phyloP scores from a whole-genome alignment of 225 moss, liverwort and hornwort species.

The Neckera pumila region DNA sequence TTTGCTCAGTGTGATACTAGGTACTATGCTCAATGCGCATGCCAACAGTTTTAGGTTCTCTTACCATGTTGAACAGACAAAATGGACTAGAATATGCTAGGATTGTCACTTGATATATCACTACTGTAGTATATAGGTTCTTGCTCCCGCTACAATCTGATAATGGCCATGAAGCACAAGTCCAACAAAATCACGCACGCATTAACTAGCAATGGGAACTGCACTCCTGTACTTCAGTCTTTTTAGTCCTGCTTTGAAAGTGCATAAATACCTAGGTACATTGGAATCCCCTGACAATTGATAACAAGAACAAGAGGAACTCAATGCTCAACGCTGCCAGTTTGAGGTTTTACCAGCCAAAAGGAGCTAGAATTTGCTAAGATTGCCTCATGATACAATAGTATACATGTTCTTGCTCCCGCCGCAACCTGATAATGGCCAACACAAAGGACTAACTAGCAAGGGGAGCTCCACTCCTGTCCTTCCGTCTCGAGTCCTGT shows the following conservation, averaged over 20 bases:
- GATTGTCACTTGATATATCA: background rate
- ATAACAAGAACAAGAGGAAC: background rate
- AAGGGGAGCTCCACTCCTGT: background rate
- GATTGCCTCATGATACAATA: background rate
- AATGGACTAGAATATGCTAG: background rate
- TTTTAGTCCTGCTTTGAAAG: constrained; percentile 1
- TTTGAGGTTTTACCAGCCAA: background rate
- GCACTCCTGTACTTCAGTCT: constrained; percentile 2
- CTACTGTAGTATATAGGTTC: background rate
- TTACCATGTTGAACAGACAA: background rate
- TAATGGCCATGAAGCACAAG: background rate
- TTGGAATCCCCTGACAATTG: background rate
- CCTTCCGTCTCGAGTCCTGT: constrained; percentile 31
- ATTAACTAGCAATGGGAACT: background rate
- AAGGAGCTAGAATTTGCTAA: background rate
- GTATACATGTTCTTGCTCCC: background rate
- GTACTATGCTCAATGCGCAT: background rate
- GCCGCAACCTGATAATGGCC: background rate
- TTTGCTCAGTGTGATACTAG: background rate
- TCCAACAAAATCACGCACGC: background rate
- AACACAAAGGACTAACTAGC: background rate
- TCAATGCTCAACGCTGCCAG: background rate
- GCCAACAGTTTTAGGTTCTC: background rate
- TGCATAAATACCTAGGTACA: background rate
- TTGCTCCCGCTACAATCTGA: background rate